Conservation (phyloP, 306 rosid genomes). For the Vigna trinervia region DNA sequence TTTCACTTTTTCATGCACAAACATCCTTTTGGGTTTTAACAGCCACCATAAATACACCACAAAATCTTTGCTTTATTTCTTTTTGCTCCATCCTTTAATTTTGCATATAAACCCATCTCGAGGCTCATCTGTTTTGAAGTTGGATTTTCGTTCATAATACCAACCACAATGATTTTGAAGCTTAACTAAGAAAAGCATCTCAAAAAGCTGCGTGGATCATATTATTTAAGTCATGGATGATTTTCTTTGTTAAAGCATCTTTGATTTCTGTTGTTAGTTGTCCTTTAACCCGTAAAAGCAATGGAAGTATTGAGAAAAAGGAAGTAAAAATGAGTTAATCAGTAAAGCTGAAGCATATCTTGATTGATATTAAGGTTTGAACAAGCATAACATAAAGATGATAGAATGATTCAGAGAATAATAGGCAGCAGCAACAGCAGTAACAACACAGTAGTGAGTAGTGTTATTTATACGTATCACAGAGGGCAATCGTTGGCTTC, state of each 20-base stretch:
- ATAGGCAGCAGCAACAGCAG: background rate
- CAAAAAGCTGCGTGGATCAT: no score
- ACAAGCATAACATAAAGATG: background rate
- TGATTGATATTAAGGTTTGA: background rate
- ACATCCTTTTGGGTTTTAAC: constrained; percentile 7
- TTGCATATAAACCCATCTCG: no score
- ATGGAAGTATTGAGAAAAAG: no score
- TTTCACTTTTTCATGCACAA: background rate
- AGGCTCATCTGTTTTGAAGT: background rate
- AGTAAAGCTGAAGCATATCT: background rate
- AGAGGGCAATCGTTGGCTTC: constrained; percentile 14
- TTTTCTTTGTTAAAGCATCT: no score
- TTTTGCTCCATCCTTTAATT: background rate
- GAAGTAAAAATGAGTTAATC: no score
- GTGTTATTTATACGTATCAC: background rate
- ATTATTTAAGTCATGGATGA: no score
- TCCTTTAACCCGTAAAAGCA: no score
- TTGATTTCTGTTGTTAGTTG: no score
- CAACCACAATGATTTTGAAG: no score
- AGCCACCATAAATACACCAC: background rate
- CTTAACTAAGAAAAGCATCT: no score
- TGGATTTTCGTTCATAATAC: background rate
- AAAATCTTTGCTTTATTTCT: background rate
- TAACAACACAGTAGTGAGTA: background rate
- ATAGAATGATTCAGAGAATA: background rate